Evolutionary conservation across 73 alveolate species (phyloP).

Genomic region (Diophrys sp.): DNA sequence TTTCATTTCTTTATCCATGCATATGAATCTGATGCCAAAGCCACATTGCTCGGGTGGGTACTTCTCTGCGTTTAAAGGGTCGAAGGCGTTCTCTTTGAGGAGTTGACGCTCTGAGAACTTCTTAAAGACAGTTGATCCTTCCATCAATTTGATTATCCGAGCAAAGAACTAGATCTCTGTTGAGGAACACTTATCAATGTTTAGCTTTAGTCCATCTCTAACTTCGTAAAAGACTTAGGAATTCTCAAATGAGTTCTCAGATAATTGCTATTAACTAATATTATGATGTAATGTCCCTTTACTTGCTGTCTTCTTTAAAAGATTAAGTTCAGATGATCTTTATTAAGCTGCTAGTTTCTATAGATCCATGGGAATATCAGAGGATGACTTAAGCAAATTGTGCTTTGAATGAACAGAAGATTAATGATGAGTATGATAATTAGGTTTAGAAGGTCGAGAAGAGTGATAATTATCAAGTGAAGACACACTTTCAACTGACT

Average conservation of each 20-base stretch:
- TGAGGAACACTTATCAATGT: slow-evolving; percentile 18
- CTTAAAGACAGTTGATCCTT: slow-evolving; percentile 65
- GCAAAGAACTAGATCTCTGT: slow-evolving; percentile 38
- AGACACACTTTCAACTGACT: no score
- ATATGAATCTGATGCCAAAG: slow-evolving; percentile 53
- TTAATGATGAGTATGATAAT: no score
- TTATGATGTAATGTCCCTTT: no score
- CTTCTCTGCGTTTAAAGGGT: slow-evolving; percentile 50
- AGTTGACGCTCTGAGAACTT: slow-evolving; percentile 38
- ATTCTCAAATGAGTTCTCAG: slow-evolving; percentile 7
- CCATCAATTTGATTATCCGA: slow-evolving; percentile 46
- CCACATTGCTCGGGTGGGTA: slow-evolving; percentile 72
- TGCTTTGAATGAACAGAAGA: no score
- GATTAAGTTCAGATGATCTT: no score
- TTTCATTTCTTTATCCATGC: slow-evolving; percentile 41
- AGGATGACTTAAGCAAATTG: no score
- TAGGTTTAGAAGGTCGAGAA: no score
- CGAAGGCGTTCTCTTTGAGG: slow-evolving; percentile 60
- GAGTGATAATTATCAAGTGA: no score
- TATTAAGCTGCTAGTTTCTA: no score
- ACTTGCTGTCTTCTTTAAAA: no score
- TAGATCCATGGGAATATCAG: no score
- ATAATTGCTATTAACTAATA: no score
- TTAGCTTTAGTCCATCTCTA: slow-evolving; percentile 7
- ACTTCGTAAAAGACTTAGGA: slow-evolving; percentile 4